phyloP scores from a whole-genome alignment of 2,329 filamentous ascomycete species.

The Hymenoscyphus fraxineus region DNA sequence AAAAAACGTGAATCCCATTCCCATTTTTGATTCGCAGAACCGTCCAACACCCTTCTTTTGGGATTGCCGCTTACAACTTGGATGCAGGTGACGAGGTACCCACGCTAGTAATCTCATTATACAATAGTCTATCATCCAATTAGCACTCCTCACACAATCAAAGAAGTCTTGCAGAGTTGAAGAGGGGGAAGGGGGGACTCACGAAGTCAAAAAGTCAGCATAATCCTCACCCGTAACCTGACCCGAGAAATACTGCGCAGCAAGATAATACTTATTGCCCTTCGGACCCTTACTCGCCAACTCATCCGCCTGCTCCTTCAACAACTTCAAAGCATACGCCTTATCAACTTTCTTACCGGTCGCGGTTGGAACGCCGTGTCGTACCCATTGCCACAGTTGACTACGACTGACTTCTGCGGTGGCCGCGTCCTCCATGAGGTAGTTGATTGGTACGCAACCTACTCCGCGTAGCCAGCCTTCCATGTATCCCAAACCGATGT shows the following conservation, averaged over 20 bases:
- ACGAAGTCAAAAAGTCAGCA: slow-evolving; percentile 89
- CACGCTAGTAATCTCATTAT: slow-evolving; percentile 80
- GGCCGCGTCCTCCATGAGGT: slow-evolving; percentile 96
- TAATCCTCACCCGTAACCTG: slow-evolving; percentile 98
- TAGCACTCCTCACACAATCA: slow-evolving; percentile 1
- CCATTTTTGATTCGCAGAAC: background rate
- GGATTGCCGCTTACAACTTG: slow-evolving; percentile 26
- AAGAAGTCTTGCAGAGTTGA: background rate
- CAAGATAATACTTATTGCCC: slow-evolving; percentile 88
- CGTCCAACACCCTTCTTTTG: background rate
- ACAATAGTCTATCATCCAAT: slow-evolving; percentile 61
- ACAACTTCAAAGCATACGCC: slow-evolving; percentile 78
- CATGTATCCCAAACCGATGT: slow-evolving; percentile 97
- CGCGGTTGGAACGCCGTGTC: slow-evolving; percentile 67
- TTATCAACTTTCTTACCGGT: slow-evolving; percentile 94
- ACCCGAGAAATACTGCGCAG: slow-evolving; percentile 84
- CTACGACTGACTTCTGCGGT: slow-evolving; percentile 93
- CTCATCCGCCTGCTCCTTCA: slow-evolving; percentile 79
- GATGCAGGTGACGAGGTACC: slow-evolving; percentile 42
- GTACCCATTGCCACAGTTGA: slow-evolving; percentile 96
- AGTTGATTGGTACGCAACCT: slow-evolving; percentile 96
- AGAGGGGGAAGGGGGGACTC: slow-evolving; percentile 37
- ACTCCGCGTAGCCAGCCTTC: slow-evolving; percentile 95
- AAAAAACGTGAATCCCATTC: background rate
- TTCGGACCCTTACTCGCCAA: slow-evolving; percentile 70